These are phyloP conservation scores for Globisporangium polare DNA, from an alignment of 352 stramenopile species.

Conservation along the genomic window DNA sequence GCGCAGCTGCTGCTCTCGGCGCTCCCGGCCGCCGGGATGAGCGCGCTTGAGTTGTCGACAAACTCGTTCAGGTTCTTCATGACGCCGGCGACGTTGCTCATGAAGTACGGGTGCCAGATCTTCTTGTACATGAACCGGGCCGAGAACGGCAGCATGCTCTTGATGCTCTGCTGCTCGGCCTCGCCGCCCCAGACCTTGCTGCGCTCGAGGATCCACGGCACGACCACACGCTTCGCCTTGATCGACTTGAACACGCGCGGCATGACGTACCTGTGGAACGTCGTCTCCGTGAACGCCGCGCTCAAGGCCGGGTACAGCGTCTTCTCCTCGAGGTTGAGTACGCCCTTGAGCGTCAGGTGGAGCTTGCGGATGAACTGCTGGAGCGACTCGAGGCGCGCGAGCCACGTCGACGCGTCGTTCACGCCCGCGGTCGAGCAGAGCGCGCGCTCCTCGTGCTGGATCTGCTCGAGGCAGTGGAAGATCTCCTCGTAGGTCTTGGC, in stretches of 20 bases:
- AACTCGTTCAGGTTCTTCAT: conserved; percentile 85
- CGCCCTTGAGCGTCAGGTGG: conserved; percentile 56
- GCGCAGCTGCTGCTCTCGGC: too few species aligned
- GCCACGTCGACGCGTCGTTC: conserved; percentile 45
- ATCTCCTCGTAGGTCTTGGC: conserved; percentile 66
- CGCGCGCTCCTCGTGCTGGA: conserved; percentile 47
- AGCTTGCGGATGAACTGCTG: conserved; percentile 64
- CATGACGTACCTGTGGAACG: conserved; percentile 73
- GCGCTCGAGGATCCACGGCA: conserved; percentile 83
- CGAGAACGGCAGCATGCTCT: conserved; percentile 70
- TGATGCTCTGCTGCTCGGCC: conserved; percentile 58
- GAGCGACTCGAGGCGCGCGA: conserved; percentile 56
- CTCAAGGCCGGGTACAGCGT: conserved; percentile 55
- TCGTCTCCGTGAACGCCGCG: conserved; percentile 61
- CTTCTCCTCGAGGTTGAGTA: conserved; percentile 77
- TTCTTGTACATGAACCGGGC: conserved; percentile 81
- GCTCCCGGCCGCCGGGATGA: not conserved
- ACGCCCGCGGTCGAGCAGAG: conserved; percentile 39
- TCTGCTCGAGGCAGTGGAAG: conserved; percentile 47
- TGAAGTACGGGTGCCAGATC: conserved; percentile 81
- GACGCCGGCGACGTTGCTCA: conserved; percentile 65
- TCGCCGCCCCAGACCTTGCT: conserved; percentile 82
- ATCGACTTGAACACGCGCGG: conserved; percentile 73
- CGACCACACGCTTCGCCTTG: conserved; percentile 73
- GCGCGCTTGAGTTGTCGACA: conserved; percentile 18